Evolutionary conservation across 768 basidiomycete species (phyloP).

Genomic region (Imleria badia): DNA sequence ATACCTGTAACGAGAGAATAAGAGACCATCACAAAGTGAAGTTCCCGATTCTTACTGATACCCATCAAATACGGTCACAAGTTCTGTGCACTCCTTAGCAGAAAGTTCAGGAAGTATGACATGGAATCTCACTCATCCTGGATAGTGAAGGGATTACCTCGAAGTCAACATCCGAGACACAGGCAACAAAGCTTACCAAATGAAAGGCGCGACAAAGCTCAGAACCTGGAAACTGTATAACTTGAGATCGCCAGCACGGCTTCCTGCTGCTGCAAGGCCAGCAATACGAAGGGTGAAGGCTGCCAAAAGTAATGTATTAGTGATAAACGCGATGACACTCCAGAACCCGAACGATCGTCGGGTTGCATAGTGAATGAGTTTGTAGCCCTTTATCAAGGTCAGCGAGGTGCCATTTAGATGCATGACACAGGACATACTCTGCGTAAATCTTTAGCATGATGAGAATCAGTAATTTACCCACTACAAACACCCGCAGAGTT

Average conservation of each 20-base stretch:
- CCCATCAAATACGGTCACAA: slow-evolving; percentile 80
- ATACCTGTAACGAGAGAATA: slow-evolving; percentile 44
- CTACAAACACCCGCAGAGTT: slow-evolving; percentile 11
- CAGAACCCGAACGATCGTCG: slow-evolving; percentile 84
- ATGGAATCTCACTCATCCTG: slow-evolving; percentile 74
- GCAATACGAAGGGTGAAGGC: slow-evolving; percentile 75
- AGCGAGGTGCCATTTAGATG: neutral
- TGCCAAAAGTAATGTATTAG: slow-evolving; percentile 66
- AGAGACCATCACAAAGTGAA: neutral
- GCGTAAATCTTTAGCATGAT: slow-evolving; percentile 19
- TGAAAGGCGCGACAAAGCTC: slow-evolving; percentile 83
- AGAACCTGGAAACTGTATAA: slow-evolving; percentile 84
- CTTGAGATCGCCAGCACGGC: slow-evolving; percentile 40
- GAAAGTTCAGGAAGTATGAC: neutral
- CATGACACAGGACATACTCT: slow-evolving; percentile 16
- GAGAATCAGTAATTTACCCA: slow-evolving; percentile 40
- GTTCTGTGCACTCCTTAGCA: slow-evolving; percentile 42
- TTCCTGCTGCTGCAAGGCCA: slow-evolving; percentile 43
- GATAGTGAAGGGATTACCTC: neutral
- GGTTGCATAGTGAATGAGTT: slow-evolving; percentile 71
- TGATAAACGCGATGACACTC: slow-evolving; percentile 67
- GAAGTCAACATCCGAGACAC: neutral
- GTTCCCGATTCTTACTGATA: slow-evolving; percentile 52
- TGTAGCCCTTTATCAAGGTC: slow-evolving; percentile 51
- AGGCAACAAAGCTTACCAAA: slow-evolving; percentile 58